Percentiles rank a stretch among this genome's conserved stretches.
These are phyloP conservation scores for Flaveria bidentis DNA, from an alignment of 129 eudicot genomes.

Conservation along the genomic window DNA sequence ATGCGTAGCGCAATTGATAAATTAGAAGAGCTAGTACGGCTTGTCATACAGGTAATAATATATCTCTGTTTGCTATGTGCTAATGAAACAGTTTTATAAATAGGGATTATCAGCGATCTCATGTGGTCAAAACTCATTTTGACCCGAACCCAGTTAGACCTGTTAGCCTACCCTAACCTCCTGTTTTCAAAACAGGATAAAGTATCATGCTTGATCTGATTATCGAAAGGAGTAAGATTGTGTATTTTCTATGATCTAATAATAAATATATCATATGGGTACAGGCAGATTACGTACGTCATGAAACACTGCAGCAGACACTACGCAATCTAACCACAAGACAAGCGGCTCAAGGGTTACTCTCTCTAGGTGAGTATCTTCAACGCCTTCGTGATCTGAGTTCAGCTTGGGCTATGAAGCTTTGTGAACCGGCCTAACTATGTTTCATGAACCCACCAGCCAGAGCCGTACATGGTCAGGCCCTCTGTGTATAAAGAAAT, in stretches of 20 bases:
- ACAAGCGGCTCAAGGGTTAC: slow-evolving; percentile 83
- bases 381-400: slow-evolving; percentile 79
- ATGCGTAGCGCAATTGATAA: slow-evolving; percentile 63
- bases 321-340: slow-evolving; percentile 54
- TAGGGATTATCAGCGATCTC: not conserved
- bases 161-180: not conserved
- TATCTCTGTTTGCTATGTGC: not conserved
- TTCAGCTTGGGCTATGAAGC: slow-evolving; percentile 64
- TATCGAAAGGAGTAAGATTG: not conserved
- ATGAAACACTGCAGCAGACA: slow-evolving; percentile 72
- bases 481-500: slow-evolving; percentile 32
- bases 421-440: slow-evolving; percentile 46
- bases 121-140: no score
- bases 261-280: not conserved
- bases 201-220: not conserved
- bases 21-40: slow-evolving; percentile 60
- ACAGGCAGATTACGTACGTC: slow-evolving; percentile 94
- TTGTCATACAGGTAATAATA: slow-evolving; percentile 77
- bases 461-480: not conserved
- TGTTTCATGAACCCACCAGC: slow-evolving; percentile 10
- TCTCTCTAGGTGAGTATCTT: slow-evolving; percentile 83
- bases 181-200: not conserved
- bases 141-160: not conserved
- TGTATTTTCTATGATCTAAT: not conserved
- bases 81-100: not conserved